Conservation (phyloP, 176 grass and related monocot genomes). For the Carex kokanica region DNA sequence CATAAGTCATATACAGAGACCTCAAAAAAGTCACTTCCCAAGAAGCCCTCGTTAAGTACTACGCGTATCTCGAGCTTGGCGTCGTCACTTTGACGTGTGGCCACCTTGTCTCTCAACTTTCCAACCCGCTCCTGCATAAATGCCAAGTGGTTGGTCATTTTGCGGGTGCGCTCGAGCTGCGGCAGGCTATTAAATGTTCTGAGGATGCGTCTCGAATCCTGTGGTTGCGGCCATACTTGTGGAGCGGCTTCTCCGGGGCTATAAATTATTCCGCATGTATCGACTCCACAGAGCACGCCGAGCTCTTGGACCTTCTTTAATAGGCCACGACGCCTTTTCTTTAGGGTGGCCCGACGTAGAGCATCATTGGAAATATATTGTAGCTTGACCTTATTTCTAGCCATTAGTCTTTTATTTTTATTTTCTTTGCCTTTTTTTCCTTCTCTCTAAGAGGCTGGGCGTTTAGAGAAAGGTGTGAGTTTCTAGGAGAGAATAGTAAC, state of each 20-base stretch:
- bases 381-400: constrained; percentile 35
- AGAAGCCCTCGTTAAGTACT: neutral
- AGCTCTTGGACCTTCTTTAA: constrained; percentile 34
- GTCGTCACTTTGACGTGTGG: neutral
- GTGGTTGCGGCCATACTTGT: constrained; percentile 17
- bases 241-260: neutral
- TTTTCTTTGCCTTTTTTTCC: neutral
- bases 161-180: neutral
- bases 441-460: neutral
- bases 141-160: neutral
- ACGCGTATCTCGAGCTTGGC: neutral
- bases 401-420: constrained; percentile 5
- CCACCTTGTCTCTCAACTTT: neutral
- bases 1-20: neutral
- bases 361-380: constrained; percentile 25
- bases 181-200: constrained; percentile 10
- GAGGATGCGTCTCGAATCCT: neutral
- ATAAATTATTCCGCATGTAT: constrained; percentile 25
- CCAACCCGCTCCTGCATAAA: constrained; percentile 8
- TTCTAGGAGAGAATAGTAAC: neutral
- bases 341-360: neutral
- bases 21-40: neutral
- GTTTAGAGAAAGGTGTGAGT: neutral
- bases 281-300: constrained; percentile 23
- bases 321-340: neutral